Evolutionary conservation across 441 rosid genomes (phyloP).

Genomic region (Jatropha multifida): DNA sequence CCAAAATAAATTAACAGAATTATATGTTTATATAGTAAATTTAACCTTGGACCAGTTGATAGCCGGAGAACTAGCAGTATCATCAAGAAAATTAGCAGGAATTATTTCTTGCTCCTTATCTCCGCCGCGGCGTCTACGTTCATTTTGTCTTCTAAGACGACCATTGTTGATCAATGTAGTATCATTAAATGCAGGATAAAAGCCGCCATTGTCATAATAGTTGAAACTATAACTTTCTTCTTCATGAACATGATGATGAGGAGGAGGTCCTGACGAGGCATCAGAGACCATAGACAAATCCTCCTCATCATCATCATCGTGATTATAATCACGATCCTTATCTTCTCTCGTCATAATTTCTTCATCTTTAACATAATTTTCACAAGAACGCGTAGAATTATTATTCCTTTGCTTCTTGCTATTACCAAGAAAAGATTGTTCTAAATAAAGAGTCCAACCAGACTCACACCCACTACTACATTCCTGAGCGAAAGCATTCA

Average conservation of each 20-base stretch:
- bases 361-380: neutral
- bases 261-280: slow-evolving; percentile 96
- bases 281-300: slow-evolving; percentile 93
- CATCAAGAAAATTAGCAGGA: slow-evolving; percentile 58
- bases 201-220: slow-evolving; percentile 23
- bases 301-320: slow-evolving; percentile 50
- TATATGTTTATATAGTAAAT: too few relatives aligned
- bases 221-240: slow-evolving; percentile 29
- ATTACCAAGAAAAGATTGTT: slow-evolving; percentile 50
- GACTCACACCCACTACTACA: slow-evolving; percentile 87
- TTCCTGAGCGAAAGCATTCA: slow-evolving; percentile 52
- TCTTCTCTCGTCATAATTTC: neutral
- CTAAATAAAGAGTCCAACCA: slow-evolving; percentile 93
- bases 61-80: slow-evolving; percentile 88
- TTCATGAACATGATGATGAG: slow-evolving; percentile 35
- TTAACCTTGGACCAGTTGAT: slow-evolving; percentile 49
- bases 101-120: slow-evolving; percentile 23
- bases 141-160: slow-evolving; percentile 38
- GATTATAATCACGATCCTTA: slow-evolving; percentile 20
- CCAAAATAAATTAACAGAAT: too few relatives aligned
- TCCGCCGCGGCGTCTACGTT: slow-evolving; percentile 21
- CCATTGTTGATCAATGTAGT: slow-evolving; percentile 19
- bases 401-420: slow-evolving; percentile 11
- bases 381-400: neutral
- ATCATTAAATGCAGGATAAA: slow-evolving; percentile 15